These are phyloP conservation scores for Cephalotrichum gorgonifer DNA, from an alignment of 2,329 filamentous ascomycete genomes.

Conservation along the genomic window DNA sequence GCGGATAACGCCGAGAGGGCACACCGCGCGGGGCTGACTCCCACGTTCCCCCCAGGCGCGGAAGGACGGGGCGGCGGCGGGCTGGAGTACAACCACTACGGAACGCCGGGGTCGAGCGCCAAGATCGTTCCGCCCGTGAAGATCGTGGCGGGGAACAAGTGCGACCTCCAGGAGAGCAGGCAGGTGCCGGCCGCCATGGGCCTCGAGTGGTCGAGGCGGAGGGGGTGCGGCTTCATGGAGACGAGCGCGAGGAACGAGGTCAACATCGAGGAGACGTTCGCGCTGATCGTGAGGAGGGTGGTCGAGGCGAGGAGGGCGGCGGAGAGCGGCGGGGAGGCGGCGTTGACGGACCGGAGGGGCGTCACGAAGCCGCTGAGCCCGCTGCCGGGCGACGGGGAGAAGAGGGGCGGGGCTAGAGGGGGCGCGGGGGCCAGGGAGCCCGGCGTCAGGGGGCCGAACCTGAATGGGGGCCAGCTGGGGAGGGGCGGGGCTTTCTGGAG, in stretches of 20 bases:
- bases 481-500: conserved; percentile 11
- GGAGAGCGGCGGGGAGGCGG: conserved; percentile 31
- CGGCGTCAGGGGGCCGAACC: conserved; percentile 30
- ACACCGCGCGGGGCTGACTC: conserved; percentile 27
- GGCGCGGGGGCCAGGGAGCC: conserved; percentile 19
- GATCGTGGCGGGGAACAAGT: conserved; percentile 80
- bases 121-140: conserved; percentile 62
- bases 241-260: conserved; percentile 75
- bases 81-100: conserved; percentile 14
- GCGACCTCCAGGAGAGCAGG: conserved; percentile 62
- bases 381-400: conserved; percentile 26
- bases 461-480: conserved; percentile 32
- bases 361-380: conserved; percentile 50
- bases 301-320: conserved; percentile 44
- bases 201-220: conserved; percentile 64
- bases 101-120: conserved; percentile 23
- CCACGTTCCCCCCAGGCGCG: conserved; percentile 8
- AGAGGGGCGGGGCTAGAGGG: conserved; percentile 21
- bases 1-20: conserved; percentile 51
- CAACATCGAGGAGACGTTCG: conserved; percentile 85
- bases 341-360: conserved; percentile 36
- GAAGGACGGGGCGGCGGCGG: conserved; percentile 3
- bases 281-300: conserved; percentile 53
- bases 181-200: conserved; percentile 61
- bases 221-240: conserved; percentile 81